Evolutionary conservation across 305 asterid species (phyloP).

Genomic region (Fraxinus velutina): DNA sequence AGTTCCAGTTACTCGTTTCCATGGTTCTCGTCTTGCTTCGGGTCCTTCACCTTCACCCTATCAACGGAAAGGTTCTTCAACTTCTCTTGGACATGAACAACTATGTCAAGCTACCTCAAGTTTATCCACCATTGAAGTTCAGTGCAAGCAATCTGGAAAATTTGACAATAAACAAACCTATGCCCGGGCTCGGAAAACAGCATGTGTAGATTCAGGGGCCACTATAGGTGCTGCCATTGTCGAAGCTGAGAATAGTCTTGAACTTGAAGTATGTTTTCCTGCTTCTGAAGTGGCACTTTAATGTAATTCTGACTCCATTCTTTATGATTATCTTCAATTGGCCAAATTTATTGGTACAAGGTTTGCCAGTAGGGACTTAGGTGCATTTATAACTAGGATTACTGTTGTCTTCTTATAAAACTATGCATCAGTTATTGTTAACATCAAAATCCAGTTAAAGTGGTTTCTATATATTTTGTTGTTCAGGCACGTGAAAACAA

Average conservation of each 20-base stretch:
- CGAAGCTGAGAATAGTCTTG: constrained; percentile 76
- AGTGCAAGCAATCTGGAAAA: constrained; percentile 37
- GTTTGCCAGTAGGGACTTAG: constrained; percentile 22
- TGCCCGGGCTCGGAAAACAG: constrained; percentile 49
- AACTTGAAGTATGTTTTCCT: constrained; percentile 65
- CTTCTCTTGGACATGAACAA: constrained; percentile 38
- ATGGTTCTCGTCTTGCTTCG: constrained; percentile 94
- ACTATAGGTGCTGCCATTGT: constrained; percentile 89
- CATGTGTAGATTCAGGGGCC: constrained; percentile 63
- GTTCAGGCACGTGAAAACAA: constrained; percentile 60
- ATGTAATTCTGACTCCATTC: constrained; percentile 29
- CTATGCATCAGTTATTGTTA: constrained; percentile 2
- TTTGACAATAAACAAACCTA: constrained; percentile 29
- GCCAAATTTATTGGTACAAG: constrained; percentile 11
- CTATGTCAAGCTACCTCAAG: constrained; percentile 53
- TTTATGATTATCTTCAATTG: constrained; percentile 9
- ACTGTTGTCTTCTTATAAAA: neutral
- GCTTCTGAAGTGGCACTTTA: constrained; percentile 33
- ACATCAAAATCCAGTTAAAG: constrained; percentile 13
- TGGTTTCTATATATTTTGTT: constrained; percentile 17
- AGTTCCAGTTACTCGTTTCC: constrained; percentile 80
- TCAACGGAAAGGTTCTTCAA: constrained; percentile 41
- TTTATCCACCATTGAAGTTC: constrained; percentile 44
- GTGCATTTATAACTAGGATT: neutral
- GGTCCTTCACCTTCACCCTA: constrained; percentile 82